These are phyloP conservation scores for Aspergillus sp. DNA, from an alignment of 2,329 filamentous ascomycete species.

Conservation along the genomic window DNA sequence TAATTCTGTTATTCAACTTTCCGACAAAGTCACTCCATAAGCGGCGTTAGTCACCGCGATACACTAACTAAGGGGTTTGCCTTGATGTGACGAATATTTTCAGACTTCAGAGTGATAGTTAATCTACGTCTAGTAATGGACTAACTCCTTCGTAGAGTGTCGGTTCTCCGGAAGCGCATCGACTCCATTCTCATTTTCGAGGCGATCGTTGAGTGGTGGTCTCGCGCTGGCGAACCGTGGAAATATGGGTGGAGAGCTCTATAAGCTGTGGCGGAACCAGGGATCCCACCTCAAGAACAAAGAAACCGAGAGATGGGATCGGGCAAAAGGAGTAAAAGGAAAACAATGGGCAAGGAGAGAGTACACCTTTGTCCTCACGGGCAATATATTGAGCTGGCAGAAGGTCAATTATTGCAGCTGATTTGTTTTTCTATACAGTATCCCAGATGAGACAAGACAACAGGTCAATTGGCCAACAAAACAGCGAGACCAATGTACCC, in stretches of 20 bases:
- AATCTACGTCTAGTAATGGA: neutral
- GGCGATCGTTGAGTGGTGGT: constrained; percentile 11
- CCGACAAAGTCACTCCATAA: neutral
- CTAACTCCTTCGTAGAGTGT: neutral
- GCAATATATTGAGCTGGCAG: neutral
- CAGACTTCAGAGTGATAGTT: neutral
- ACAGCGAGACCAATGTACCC: neutral
- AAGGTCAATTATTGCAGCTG: neutral
- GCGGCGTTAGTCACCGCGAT: neutral
- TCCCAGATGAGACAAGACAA: neutral
- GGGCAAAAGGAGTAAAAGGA: constrained; percentile 1
- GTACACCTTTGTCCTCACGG: neutral
- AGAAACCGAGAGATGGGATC: neutral
- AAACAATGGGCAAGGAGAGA: neutral
- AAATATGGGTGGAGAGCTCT: constrained; percentile 19
- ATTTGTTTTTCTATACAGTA: neutral
- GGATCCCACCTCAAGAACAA: constrained; percentile 11
- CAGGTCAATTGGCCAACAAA: neutral
- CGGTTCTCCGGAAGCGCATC: neutral
- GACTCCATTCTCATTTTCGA: constrained; percentile 19
- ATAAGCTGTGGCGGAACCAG: constrained; percentile 13
- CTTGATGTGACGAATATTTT: constrained; percentile 6
- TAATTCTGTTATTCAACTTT: too few species aligned
- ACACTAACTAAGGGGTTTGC: neutral
- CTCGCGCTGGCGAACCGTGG: constrained; percentile 10